Evolutionary conservation across 176 grass and related monocot species (phyloP), one percentile per base, ranked within the genome.

Genomic region (Hyparrhenia diplandra): DNA sequence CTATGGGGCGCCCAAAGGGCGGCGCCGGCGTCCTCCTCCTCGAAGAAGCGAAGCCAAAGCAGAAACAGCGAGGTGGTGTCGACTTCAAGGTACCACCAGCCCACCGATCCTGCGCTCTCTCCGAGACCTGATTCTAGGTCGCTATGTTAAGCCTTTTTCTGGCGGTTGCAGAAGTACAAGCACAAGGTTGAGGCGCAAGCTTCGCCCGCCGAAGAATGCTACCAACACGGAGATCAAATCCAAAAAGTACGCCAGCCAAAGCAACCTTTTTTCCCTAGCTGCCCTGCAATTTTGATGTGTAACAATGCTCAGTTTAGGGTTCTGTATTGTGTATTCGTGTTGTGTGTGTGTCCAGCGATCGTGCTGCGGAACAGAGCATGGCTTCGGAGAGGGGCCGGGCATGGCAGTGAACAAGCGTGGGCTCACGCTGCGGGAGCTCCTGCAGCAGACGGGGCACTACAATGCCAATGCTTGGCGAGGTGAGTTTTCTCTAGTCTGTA

Each of bases 151-250:
- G 1, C 59, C 31, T 52, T 49, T 58, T 66, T 70, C 13, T 18
- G 52, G 69, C 74, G 67, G 40, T 73, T 64, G 31, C 79, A 98
- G 96, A 98, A 95, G 83, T 87, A 91, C 67, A 98, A 89, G 84
- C 90, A 81, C 62, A 92, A 92, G 84, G 85, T 98, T 4, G 96
- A n/a, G 96, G n/a, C 84, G 92, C 39, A 98, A 95, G 83, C 82
- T 98, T 27, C 92, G 88, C 28, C 96, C 90, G 6, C 46, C 96
- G 13, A 95, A 90, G 82, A 98, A 98, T 91, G 88, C 96, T 27
- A 98, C 96, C 83, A 88, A 89, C 69, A 91, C 86, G 35, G 75
- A 93, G 63, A 94, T 98, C 76, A 95, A 88, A 78, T 93, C 86
- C 84, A n/a, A 98, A 93, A 89, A n/a, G 95, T 98, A 29, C 13